Evolutionary conservation across 2,329 filamentous ascomycete genomes (phyloP), one percentile per base, ranked within the genome.

Genomic region (Spiromastix sp.): DNA sequence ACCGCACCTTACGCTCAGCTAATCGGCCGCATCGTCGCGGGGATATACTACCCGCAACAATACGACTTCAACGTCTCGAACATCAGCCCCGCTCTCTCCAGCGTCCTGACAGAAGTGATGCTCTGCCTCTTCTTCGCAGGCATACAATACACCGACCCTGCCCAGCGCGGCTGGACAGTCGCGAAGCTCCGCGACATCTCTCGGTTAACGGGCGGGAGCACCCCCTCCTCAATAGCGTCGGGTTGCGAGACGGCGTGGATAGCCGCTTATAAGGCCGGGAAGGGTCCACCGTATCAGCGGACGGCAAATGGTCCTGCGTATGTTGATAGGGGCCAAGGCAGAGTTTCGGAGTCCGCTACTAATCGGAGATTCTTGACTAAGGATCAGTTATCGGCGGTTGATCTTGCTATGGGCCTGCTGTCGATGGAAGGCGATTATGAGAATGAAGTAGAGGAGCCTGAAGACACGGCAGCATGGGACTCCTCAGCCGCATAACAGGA

Each of bases 181-280:
- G 69, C 71, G 21, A 76, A 81, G 18, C 69, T 95, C 37, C 72
- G 77, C 46, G 79, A 85, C 47, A 79, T 93, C 25, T 75, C 81
- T 2, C 74, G 79, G 2, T 67, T 91, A 5, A 94, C 85, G 0
- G 91, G 91, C 1, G 95, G 85, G 82, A 81, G 85, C 48, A 85
- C 81, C 1, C 82, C 85, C 2, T 72, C 76, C 21, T 76, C 86
- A 26, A 89, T 95, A 43, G 85, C 85, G 0, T 70, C 74, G 32
- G 86, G 85, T 1, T 93, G 85, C 55, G 87, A 96, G 57, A 79
- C 77, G 2, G 72, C 77, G 0, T 98, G 91, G 91, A 70, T 74
- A 40, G 83, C 79, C 51, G 78, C 81, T 1, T 81, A 75, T 3
- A 72, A 79, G 42, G 66, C 81, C 47, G 83, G 83, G 0, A 71